phyloP scores from a whole-genome alignment of 2,329 filamentous ascomycete species.

The Byssoonygena ceratinophila region DNA sequence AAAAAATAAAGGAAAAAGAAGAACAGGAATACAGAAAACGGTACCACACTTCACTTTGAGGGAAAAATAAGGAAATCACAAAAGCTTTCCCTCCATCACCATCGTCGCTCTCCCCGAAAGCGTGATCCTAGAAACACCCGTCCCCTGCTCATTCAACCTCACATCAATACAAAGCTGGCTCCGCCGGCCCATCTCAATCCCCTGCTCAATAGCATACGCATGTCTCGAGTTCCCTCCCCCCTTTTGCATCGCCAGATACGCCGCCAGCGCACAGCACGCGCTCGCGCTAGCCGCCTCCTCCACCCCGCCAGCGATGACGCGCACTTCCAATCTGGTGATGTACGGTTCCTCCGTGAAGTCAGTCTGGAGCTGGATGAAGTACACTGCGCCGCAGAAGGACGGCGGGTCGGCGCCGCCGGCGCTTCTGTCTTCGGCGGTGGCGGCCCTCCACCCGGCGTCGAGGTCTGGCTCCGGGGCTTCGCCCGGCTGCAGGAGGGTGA shows the following conservation, averaged over 20 bases:
- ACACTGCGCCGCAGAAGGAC: constrained; percentile 22
- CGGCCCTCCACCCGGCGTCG: no score
- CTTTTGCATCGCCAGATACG: constrained; percentile 37
- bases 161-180: constrained; percentile 42
- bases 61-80: constrained; percentile 9
- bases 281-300: constrained; percentile 45
- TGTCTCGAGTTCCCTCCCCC: constrained; percentile 24
- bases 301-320: constrained; percentile 24
- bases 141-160: constrained; percentile 28
- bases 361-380: constrained; percentile 23
- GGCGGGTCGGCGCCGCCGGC: not conserved
- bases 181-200: constrained; percentile 43
- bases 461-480: constrained; percentile 23
- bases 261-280: constrained; percentile 39
- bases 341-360: constrained; percentile 22
- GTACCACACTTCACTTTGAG: no score
- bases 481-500: constrained; percentile 19
- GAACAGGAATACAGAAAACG: no score
- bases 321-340: constrained; percentile 24
- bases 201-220: constrained; percentile 39
- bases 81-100: constrained; percentile 17
- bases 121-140: constrained; percentile 16
- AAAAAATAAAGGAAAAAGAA: not conserved
- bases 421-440: no score
- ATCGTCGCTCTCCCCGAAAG: constrained; percentile 18